Conservation (phyloP, 805 yeast genomes). For the Middelhovenomyces tepae region DNA sequence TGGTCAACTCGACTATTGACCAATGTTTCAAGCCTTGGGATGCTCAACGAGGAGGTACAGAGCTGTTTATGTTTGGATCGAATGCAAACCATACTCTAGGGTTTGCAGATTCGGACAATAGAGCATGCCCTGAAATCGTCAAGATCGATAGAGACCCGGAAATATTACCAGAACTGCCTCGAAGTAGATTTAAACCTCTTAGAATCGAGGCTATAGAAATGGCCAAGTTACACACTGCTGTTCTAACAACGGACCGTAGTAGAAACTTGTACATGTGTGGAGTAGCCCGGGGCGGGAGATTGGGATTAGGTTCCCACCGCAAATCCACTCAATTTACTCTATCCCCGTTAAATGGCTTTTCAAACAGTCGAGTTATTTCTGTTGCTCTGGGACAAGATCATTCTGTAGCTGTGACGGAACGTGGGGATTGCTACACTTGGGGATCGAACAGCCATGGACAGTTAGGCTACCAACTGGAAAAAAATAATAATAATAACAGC, state of each 20-base stretch:
- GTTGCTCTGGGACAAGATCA: conserved; percentile 60
- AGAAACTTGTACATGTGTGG: conserved; percentile 56
- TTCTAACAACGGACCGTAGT: conserved; percentile 41
- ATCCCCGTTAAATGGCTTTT: conserved; percentile 34
- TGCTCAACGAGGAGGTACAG: conserved; percentile 33
- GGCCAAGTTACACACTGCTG: conserved; percentile 58
- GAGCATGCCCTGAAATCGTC: conserved; percentile 37
- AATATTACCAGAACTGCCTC: conserved; percentile 5
- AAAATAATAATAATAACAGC: conserved; percentile 19
- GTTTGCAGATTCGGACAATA: conserved; percentile 51
- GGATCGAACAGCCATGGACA: conserved; percentile 67
- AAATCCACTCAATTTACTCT: conserved; percentile 33
- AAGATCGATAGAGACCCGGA: conserved; percentile 20
- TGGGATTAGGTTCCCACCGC: conserved; percentile 42
- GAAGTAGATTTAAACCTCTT: conserved; percentile 30
- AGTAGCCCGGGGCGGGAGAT: conserved; percentile 57
- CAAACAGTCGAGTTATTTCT: conserved; percentile 24
- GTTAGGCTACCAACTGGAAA: conserved; percentile 41
- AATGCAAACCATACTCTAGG: conserved; percentile 58
- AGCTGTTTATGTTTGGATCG: conserved; percentile 50
- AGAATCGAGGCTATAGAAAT: conserved; percentile 41
- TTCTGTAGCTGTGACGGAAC: conserved; percentile 45
- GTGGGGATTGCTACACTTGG: conserved; percentile 63
- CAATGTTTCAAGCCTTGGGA: conserved; percentile 1
- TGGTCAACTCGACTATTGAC: conserved; percentile 32